Percentiles rank a stretch among this genome's conserved stretches.
Evolutionary conservation across 2,329 filamentous ascomycete species (phyloP).

Genomic region (Onygena corvina): DNA sequence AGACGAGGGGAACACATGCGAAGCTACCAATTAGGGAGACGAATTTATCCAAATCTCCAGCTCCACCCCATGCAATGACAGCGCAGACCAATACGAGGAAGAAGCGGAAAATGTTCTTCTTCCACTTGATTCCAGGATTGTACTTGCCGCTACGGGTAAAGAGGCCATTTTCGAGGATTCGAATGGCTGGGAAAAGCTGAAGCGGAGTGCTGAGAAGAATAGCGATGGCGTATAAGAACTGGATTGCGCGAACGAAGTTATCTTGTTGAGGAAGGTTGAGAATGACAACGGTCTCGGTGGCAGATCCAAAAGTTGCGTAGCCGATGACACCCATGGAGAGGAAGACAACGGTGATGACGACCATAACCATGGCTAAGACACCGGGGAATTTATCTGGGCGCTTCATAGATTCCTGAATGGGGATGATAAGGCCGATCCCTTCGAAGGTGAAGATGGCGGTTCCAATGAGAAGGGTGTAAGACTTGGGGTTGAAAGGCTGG

Average conservation of each 20-base stretch:
- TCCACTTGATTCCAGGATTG: constrained; percentile 98
- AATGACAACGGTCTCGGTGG: constrained; percentile 91
- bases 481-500: constrained; percentile 72
- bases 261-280: constrained; percentile 93
- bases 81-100: constrained; percentile 80
- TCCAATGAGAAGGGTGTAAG: constrained; percentile 96
- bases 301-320: constrained; percentile 89
- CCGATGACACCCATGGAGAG: constrained; percentile 82
- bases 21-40: constrained; percentile 94
- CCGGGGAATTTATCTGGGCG: constrained; percentile 78
- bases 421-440: constrained; percentile 92
- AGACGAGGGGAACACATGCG: constrained; percentile 91
- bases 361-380: constrained; percentile 82
- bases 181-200: constrained; percentile 94
- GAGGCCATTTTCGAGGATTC: constrained; percentile 86
- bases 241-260: constrained; percentile 88
- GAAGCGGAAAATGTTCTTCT: constrained; percentile 96
- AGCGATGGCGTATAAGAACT: constrained; percentile 95
- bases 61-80: constrained; percentile 79
- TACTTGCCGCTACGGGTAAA: constrained; percentile 94
- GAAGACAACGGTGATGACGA: constrained; percentile 87
- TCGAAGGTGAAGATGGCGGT: constrained; percentile 99
- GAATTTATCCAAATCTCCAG: constrained; percentile 91
- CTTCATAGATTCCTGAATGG: constrained; percentile 95
- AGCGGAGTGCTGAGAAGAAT: constrained; percentile 89